These are phyloP conservation scores for Saitoella complicata DNA, from an alignment of 805 yeast species.

Conservation along the genomic window DNA sequence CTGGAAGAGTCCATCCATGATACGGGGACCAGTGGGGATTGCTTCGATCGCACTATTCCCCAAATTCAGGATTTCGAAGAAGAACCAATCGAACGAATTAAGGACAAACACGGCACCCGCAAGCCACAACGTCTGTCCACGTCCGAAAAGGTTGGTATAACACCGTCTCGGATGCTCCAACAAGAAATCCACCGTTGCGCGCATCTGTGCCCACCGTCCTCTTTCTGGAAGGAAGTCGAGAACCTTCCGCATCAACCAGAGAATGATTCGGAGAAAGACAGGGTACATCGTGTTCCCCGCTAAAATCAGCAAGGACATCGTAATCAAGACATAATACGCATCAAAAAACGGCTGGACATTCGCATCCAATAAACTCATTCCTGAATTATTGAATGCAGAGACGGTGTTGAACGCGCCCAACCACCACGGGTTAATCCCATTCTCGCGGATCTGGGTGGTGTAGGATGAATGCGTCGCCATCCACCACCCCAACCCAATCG, in stretches of 20 bases:
- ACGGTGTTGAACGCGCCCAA: slow-evolving; percentile 80
- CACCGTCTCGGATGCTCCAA: slow-evolving; percentile 96
- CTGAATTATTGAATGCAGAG: slow-evolving; percentile 77
- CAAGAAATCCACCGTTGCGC: slow-evolving; percentile 59
- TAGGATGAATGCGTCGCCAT: slow-evolving; percentile 30
- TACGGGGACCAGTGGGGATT: slow-evolving; percentile 49
- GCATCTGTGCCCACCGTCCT: no score
- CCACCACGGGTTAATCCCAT: slow-evolving; percentile 69
- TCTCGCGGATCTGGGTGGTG: slow-evolving; percentile 26
- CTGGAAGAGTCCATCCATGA: slow-evolving; percentile 74
- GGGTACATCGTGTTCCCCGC: slow-evolving; percentile 95
- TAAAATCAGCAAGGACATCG: slow-evolving; percentile 54
- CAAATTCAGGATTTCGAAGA: slow-evolving; percentile 67
- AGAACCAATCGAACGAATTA: slow-evolving; percentile 61
- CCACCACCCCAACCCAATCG: slow-evolving; percentile 35
- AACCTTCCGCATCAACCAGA: slow-evolving; percentile 61
- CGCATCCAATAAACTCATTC: slow-evolving; percentile 63
- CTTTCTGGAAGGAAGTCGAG: slow-evolving; percentile 19
- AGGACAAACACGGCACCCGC: slow-evolving; percentile 53
- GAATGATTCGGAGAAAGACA: slow-evolving; percentile 54
- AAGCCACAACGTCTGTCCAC: slow-evolving; percentile 92
- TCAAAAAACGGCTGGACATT: slow-evolving; percentile 55
- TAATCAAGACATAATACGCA: slow-evolving; percentile 48
- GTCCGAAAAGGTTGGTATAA: slow-evolving; percentile 79
- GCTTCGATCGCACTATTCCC: slow-evolving; percentile 34